Conservation (phyloP, 495 filamentous ascomycete genomes). For the Podospora australis region DNA sequence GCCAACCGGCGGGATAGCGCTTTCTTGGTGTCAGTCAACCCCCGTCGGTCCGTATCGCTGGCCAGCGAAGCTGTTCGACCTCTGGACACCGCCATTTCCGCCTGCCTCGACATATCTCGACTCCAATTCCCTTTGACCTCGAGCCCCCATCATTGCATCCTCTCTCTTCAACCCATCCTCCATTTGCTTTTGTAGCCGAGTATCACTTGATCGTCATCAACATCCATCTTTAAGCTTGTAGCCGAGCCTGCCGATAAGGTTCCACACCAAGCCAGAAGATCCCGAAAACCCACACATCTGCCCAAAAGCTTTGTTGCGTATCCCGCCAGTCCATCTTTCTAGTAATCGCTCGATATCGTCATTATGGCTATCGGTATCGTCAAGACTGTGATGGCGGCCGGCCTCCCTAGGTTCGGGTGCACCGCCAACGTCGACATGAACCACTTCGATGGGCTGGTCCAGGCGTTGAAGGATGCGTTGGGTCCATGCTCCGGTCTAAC, state of each 20-base stretch:
- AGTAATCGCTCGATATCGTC: neutral
- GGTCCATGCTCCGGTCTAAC: conserved; percentile 74
- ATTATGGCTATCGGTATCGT: conserved; percentile 24
- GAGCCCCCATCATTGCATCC: neutral
- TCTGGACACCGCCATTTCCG: conserved; percentile 23
- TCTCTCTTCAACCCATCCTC: no score
- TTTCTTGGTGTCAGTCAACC: conserved; percentile 5
- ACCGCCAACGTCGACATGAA: conserved; percentile 19
- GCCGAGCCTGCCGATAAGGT: neutral
- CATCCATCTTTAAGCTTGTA: conserved; percentile 6
- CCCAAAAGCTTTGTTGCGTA: neutral
- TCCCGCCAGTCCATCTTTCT: conserved; percentile 1
- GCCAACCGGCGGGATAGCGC: conserved; percentile 15
- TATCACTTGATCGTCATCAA: neutral
- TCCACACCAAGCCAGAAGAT: neutral
- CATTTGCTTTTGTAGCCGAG: neutral
- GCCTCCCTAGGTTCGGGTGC: conserved; percentile 6
- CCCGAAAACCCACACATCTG: neutral
- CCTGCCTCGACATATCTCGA: neutral
- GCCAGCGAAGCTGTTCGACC: conserved; percentile 1
- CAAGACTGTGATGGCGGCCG: conserved; percentile 5
- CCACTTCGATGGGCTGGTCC: conserved; percentile 66
- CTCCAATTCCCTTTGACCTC: neutral
- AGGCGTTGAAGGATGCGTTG: conserved; percentile 61
- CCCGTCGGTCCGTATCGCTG: neutral